Evolutionary conservation across 768 basidiomycete species (phyloP), one percentile per base, ranked within the genome.

Genomic region (Glaciozyma antarctica): DNA sequence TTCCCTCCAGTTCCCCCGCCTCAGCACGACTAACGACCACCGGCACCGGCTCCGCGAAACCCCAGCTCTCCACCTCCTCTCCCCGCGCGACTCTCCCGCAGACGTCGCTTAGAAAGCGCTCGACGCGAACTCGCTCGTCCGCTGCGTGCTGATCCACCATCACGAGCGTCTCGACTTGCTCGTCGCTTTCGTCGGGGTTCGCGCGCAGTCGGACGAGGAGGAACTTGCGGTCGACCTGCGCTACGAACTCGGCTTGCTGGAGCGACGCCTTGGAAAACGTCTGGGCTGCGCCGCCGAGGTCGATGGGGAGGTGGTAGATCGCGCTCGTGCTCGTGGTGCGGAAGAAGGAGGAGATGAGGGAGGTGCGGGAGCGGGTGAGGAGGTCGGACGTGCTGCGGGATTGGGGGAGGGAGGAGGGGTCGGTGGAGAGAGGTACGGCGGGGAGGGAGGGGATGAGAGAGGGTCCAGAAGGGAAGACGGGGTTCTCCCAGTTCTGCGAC

Each of bases 81-180:
- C 80, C 75, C 83, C 41, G 59, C 34, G 58, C 44, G 15, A 62
- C 61, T 22, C 57, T 53, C 5, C 49, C 48, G 77, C 89, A 91
- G n/a, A 91, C 74, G 55, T 84, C 83, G 67, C 80, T 81, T 71
- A 94, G 80, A 75, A 89, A 87, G 32, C 79, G 77, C 77, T 99
- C 95, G 64, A 98, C 89, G 26, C 93, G 85, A 53, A 97, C 79
- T 26, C 95, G 85, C 77, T 99, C 95, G 74, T 95, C 90, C n/a
- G 93, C 94, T 17, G 95, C 95, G 75, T 99, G 95, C 76, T 99
- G 95, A 78, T 99, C 95, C 55, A 99, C 81, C 59, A 98, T 81
- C 41, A 94, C 79, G 38, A 98, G 81, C 2, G 77, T 74, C 61
- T 54, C 47, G 47, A 65, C 48, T 63, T 48, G 71, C 71, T 63